Conservation (phyloP, 2,329 filamentous ascomycete species). For the Fusarium sp. region DNA sequence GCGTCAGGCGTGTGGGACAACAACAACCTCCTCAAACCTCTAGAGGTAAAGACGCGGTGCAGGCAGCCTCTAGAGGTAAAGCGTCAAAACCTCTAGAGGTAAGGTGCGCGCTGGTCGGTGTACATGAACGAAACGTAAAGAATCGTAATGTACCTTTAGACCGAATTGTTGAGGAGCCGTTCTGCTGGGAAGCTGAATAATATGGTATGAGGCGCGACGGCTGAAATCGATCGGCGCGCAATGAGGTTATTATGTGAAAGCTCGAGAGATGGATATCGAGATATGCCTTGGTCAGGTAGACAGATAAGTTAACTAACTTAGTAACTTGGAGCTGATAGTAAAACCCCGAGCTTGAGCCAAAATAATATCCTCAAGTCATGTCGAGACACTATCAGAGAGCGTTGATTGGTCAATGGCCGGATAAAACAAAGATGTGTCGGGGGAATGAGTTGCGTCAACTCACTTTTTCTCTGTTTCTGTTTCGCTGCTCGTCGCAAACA, state of each 20-base stretch:
- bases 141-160: slow-evolving; percentile 43
- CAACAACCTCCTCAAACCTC: slow-evolving; percentile 31
- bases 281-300: slow-evolving; percentile 15
- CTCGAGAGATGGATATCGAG: slow-evolving; percentile 33
- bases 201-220: slow-evolving; percentile 6
- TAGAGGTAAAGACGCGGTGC: slow-evolving; percentile 48
- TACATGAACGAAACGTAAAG: slow-evolving; percentile 44
- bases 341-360: slow-evolving; percentile 36
- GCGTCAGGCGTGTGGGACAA: slow-evolving; percentile 46
- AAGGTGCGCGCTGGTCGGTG: slow-evolving; percentile 44
- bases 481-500: slow-evolving; percentile 43
- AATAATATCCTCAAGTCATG: slow-evolving; percentile 41
- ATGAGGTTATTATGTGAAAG: slow-evolving; percentile 39
- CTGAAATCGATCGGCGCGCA: slow-evolving; percentile 6
- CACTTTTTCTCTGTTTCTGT: slow-evolving; percentile 7
- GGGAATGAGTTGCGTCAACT: slow-evolving; percentile 44
- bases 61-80: slow-evolving; percentile 46
- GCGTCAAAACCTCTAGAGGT: slow-evolving; percentile 44
- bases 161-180: slow-evolving; percentile 45
- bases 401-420: slow-evolving; percentile 51
- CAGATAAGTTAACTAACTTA: slow-evolving; percentile 10
- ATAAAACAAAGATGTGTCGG: slow-evolving; percentile 39
- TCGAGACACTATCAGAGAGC: slow-evolving; percentile 45
- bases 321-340: slow-evolving; percentile 20
- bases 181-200: slow-evolving; percentile 22